phyloP scores from a whole-genome alignment of 768 basidiomycete species.

The Dendrothele bispora region DNA sequence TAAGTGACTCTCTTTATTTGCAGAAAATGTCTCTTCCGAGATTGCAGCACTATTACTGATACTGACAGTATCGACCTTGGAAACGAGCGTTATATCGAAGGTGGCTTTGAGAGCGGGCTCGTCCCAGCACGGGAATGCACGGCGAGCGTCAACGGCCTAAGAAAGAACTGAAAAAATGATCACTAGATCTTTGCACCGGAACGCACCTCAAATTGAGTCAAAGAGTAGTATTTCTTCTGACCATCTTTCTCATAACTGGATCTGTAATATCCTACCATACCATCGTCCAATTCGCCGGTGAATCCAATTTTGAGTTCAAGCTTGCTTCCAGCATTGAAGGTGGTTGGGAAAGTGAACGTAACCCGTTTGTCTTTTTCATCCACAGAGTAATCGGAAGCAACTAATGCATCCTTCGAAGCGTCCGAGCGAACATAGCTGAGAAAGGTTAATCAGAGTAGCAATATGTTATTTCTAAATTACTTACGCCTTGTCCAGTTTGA shows the following conservation, averaged over 20 bases:
- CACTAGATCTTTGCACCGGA: neutral
- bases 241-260: conserved; percentile 61
- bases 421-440: conserved; percentile 51
- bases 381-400: conserved; percentile 43
- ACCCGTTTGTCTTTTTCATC: conserved; percentile 68
- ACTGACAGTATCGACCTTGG: conserved; percentile 52
- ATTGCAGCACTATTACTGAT: conserved; percentile 66
- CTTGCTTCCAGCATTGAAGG: conserved; percentile 66
- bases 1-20: conserved; percentile 15
- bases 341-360: conserved; percentile 54
- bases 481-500: conserved; percentile 38
- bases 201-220: conserved; percentile 87
- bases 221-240: conserved; percentile 63
- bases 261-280: conserved; percentile 85
- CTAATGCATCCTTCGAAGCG: conserved; percentile 48
- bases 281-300: conserved; percentile 61
- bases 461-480: conserved; percentile 29
- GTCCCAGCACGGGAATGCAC: conserved; percentile 77
- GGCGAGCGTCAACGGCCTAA: conserved; percentile 83
- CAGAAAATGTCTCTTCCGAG: conserved; percentile 37
- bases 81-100: conserved; percentile 57
- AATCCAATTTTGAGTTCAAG: conserved; percentile 73
- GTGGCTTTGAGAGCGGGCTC: conserved; percentile 74
- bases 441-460: neutral
- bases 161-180: conserved; percentile 1